phyloP scores from a whole-genome alignment of 2,329 filamentous ascomycete genomes.

The Akanthomyces dipterigenus region DNA sequence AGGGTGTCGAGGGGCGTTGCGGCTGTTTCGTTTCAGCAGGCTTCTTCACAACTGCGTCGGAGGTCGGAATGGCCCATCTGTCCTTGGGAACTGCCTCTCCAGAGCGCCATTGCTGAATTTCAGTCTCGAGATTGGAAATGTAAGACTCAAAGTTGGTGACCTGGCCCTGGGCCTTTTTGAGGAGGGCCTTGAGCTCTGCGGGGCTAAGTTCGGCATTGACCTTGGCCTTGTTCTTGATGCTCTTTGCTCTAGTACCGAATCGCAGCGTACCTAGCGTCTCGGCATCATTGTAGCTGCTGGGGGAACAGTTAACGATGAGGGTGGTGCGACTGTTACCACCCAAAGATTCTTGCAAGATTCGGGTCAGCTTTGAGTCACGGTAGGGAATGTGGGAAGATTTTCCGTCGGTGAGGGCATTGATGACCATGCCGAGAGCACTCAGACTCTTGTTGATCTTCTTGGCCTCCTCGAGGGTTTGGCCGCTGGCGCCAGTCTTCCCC shows the following conservation, averaged over 20 bases:
- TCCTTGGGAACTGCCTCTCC: constrained; percentile 88
- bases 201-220: constrained; percentile 97
- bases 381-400: constrained; percentile 96
- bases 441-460: constrained; percentile 99
- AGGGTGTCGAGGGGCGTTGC: constrained; percentile 47
- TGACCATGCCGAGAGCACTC: constrained; percentile 97
- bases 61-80: constrained; percentile 66
- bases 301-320: constrained; percentile 98
- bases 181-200: constrained; percentile 83
- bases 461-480: constrained; percentile 93
- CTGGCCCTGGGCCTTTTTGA: constrained; percentile 88
- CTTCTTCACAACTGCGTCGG: constrained; percentile 32
- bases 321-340: constrained; percentile 98
- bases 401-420: constrained; percentile 92
- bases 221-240: constrained; percentile 99
- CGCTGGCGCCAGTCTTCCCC: constrained; percentile 94
- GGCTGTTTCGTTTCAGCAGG: constrained; percentile 32
- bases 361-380: constrained; percentile 94
- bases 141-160: constrained; percentile 85
- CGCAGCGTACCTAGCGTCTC: constrained; percentile 89
- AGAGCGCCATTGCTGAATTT: constrained; percentile 79
- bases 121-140: constrained; percentile 73
- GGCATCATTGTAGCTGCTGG: constrained; percentile 93
- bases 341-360: constrained; percentile 93
- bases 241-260: constrained; percentile 94